Evolutionary conservation across 1,139 yeast species (phyloP), one percentile per base, ranked within the genome.

Genomic region (Scheffersomyces parashehatae): DNA sequence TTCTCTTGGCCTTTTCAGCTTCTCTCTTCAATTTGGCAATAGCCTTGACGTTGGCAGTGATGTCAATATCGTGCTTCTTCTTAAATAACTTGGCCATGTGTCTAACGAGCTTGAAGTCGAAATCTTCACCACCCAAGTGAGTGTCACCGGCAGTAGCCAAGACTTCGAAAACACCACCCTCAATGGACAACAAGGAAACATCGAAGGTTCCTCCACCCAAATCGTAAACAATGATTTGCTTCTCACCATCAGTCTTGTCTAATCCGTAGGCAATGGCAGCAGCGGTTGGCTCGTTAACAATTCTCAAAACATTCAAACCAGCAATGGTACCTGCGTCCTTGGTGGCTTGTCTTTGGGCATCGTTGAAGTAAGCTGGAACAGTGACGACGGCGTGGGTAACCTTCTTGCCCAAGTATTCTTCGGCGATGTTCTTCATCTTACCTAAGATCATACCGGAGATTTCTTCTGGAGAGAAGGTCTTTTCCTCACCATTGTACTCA

Each of bases 191-290:
- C 47, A 75, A 64, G 38, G 80, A 75, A 37, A 75, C 80, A 68
- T 75, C 80, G 59, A 75, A 74, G 55, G 80, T 75, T 66, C 80
- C 80, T 49, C 80, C 80, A 72, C 80, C 80, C 62, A 75, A 73
- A 63, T 75, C 80, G 59, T 72, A 74, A 47, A 74, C 77, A 60
- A 74, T 67, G 49, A 75, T 74, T 62, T 73, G 77, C 58, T 70
- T 74, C 62, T 74, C 79, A 41, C 67, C 69, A 45, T 69, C 70
- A 53, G 86, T 78, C 70, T 88, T 86, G 73, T 91, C 97, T 60
- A 91, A 81, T 56, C 98, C 98, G 73, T 91, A 91, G 50, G 98
- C 98, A 68, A 91, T 89, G 46, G 97, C 97, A 50, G 98, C 97
- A 40, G 98, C 98, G 45, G 98, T 91, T 52, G 98, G 98, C 77